Percentiles rank a stretch among this genome's conserved stretches.
These are phyloP conservation scores for Fusarium albidum DNA, from an alignment of 2,329 filamentous ascomycete genomes.

Conservation along the genomic window DNA sequence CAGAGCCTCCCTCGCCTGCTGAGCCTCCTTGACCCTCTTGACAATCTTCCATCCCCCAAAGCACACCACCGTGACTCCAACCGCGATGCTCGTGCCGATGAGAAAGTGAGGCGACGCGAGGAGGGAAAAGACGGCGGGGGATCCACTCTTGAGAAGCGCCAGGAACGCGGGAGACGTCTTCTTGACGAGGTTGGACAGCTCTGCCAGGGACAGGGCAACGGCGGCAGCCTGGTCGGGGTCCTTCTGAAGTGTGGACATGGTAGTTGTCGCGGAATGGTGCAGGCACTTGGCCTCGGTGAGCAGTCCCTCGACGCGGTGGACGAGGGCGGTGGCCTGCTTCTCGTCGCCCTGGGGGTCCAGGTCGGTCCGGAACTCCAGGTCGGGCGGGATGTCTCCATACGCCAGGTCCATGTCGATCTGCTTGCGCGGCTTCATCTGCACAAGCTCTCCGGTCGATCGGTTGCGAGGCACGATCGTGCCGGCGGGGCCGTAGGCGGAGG, in stretches of 20 bases:
- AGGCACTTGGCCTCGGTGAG: slow-evolving; percentile 89
- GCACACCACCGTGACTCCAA: slow-evolving; percentile 94
- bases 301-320: slow-evolving; percentile 77
- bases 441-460: slow-evolving; percentile 51
- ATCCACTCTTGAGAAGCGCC: slow-evolving; percentile 76
- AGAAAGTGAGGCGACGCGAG: slow-evolving; percentile 92
- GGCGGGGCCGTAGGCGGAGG: slow-evolving; percentile 31
- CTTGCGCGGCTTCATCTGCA: slow-evolving; percentile 44
- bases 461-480: slow-evolving; percentile 45
- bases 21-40: slow-evolving; percentile 74
- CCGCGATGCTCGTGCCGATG: slow-evolving; percentile 86
- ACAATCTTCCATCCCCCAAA: slow-evolving; percentile 98
- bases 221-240: slow-evolving; percentile 90
- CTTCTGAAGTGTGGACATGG: slow-evolving; percentile 77
- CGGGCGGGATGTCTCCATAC: slow-evolving; percentile 83
- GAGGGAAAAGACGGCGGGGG: slow-evolving; percentile 86
- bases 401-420: slow-evolving; percentile 90
- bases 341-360: slow-evolving; percentile 63
- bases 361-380: slow-evolving; percentile 62
- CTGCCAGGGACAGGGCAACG: slow-evolving; percentile 89
- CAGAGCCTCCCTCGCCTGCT: slow-evolving; percentile 42
- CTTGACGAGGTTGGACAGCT: slow-evolving; percentile 81
- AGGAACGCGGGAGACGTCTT: slow-evolving; percentile 89
- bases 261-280: slow-evolving; percentile 82
- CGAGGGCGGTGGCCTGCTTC: slow-evolving; percentile 64